Conservation (phyloP, 1,284 basidiomycete species). For the Trichosporon inkin region DNA sequence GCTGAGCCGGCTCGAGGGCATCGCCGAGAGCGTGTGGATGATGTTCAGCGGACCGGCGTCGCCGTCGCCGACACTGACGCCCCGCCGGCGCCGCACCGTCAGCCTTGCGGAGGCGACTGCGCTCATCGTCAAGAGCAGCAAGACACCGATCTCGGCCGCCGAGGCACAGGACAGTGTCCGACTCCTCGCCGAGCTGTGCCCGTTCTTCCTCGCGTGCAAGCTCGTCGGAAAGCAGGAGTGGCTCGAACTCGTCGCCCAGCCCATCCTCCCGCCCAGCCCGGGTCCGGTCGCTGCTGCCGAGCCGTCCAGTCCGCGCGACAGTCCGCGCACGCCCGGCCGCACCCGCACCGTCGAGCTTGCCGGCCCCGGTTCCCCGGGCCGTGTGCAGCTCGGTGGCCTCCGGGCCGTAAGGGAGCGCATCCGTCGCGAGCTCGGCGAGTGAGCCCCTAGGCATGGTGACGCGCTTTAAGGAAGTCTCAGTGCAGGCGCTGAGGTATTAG, state of each 20-base stretch:
- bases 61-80: constrained; percentile 28
- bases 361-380: constrained; percentile 39
- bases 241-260: constrained; percentile 47
- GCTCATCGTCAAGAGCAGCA: constrained; percentile 50
- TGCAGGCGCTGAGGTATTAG: neutral
- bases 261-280: constrained; percentile 15
- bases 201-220: constrained; percentile 46
- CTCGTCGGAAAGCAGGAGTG: constrained; percentile 44
- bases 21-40: constrained; percentile 53
- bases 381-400: constrained; percentile 39
- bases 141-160: constrained; percentile 50
- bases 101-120: constrained; percentile 46
- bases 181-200: constrained; percentile 48
- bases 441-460: neutral
- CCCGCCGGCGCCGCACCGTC: constrained; percentile 42
- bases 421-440: constrained; percentile 43
- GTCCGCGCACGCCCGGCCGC: neutral
- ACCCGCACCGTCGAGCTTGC: constrained; percentile 8
- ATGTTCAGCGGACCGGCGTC: constrained; percentile 44
- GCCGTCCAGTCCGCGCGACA: neutral
- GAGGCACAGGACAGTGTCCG: constrained; percentile 48
- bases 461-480: neutral
- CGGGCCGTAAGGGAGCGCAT: constrained; percentile 48
- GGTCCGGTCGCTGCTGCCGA: constrained; percentile 24
- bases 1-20: constrained; percentile 46